Base-by-base conservation (phyloP, 2,329 filamentous ascomycete genomes). In the Paracorniculantispora psalliotae region DNA sequence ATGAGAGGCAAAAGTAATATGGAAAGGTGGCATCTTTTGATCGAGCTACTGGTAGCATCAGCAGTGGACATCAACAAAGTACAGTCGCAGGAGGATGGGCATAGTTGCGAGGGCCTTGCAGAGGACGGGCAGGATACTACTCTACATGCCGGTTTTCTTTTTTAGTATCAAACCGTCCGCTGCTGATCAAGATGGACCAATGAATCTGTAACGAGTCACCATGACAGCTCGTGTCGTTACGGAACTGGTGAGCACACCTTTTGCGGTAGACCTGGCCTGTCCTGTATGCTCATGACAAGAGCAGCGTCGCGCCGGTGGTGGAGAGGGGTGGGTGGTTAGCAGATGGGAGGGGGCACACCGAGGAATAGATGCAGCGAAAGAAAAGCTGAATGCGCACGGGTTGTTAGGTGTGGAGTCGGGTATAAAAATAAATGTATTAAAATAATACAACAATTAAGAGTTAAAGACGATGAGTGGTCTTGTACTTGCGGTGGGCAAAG, bases 231-330 rank as follows among this genome's bases (percentile, higher is more conserved):
- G 43, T 37, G 10, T 30, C 19, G 8, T 17, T 21, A 35, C 17
- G 33, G 41, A n/a, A n/a, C 33, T 28, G 44, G 46, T 35, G 35
- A 50, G 43, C 43, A 57, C 10, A 23, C 3, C 10, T 5, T 43
- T n/a, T n/a, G n/a, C n/a, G n/a, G n/a, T n/a, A n/a, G n/a, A n/a
- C n/a, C n/a, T 19, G 17, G 12, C n/a, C 39, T 7, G 8, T 17
- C n/a, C 15, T 19, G 33, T n/a, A 57, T 39, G 23, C 53, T 48
- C 46, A 50, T 57, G 44, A 57, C 55, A 50, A 57, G 53, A 43
- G 46, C 43, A 49, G 55, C 35, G 55, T 57, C 35, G 26, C 35
- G 46, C 12, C 26, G 30, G n/a, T 35, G 21, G 55, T 57, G 55
- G 55, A 35, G 55, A 37, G 54, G 44, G 30, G 52, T 26, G 51